Evolutionary conservation across 345 rosid genomes (phyloP), one percentile per base, ranked within the genome.

Genomic region (Gossypium stocksii): DNA sequence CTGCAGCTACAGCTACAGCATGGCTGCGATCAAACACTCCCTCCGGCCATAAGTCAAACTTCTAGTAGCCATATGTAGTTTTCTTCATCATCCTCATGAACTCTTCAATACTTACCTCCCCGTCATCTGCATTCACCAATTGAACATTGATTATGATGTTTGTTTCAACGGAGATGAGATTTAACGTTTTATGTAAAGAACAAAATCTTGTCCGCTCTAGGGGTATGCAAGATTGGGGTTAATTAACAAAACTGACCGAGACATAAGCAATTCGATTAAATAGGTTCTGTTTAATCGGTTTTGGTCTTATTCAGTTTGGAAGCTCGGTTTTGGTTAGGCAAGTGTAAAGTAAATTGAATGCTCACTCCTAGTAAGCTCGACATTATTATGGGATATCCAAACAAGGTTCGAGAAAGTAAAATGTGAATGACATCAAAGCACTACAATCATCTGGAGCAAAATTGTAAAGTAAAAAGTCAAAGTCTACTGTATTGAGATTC

Each of bases 71-170:
- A 10, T 76, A 90, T 0, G 85, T 65, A 51, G 94, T 89, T 76
- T 81, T 85, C 80, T 56, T 87, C 98, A 93, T 93, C 88, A 89
- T 90, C 86, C 71, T 82, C 71, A 87, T 72, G 79, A 93, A 93
- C 61, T 93, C 97, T 1, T 93, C 89, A n/a, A 77, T 4, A 59
- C 74, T 75, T 62, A 93, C 91, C 86, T 90, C 93, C 65, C 91
- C 91, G 77, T 93, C 97, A 77, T 70, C 98, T 93, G 82, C 74
- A 69, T 74, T 57, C 77, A 75, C 29, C 45, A 56, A 76, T 17
- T 7, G 51, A 49, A 23, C 46, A 20, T 9, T 22, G 27, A 70
- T 60, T 20, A 52, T 54, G 7, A 60, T 7, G 52, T 22, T 2
- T 66, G 71, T 54, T 66, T 14, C 54, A 23, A 48, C 38, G 48